phyloP scores from a whole-genome alignment of 768 basidiomycete genomes.

The Lanmaoa rubissima region DNA sequence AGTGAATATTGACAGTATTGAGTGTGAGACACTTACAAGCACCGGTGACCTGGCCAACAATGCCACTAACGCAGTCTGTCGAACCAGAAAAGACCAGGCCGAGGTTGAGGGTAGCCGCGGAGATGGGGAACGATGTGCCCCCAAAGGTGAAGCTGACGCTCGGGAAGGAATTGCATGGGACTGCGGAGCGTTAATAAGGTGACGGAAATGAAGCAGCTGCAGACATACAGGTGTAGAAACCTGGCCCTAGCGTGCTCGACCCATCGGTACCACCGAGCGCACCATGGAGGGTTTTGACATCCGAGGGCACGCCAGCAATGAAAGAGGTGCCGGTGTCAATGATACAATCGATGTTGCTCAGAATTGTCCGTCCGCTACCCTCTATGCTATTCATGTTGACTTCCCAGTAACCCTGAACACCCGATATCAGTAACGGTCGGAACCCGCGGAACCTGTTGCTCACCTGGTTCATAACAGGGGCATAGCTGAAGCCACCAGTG shows the following conservation, averaged over 20 bases:
- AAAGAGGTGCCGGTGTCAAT: conserved; percentile 25
- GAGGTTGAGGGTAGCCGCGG: conserved; percentile 36
- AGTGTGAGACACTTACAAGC: not conserved
- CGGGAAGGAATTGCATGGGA: conserved; percentile 31
- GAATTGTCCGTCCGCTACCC: not conserved
- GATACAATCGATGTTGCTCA: conserved; percentile 7
- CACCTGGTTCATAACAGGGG: conserved; percentile 8
- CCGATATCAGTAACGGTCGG: not conserved
- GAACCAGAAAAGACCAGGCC: conserved; percentile 28
- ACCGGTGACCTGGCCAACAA: no score
- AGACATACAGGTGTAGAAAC: conserved; percentile 34
- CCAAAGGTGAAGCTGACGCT: conserved; percentile 37
- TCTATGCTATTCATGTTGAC: conserved; percentile 11
- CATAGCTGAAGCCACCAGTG: conserved; percentile 44
- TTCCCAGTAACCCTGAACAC: conserved; percentile 19
- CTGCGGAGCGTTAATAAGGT: not conserved
- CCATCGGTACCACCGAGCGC: conserved; percentile 27
- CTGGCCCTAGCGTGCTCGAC: conserved; percentile 16
- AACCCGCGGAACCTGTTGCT: not conserved
- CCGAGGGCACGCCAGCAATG: conserved; percentile 1
- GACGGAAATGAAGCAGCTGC: conserved; percentile 8
- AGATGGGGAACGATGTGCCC: conserved; percentile 34
- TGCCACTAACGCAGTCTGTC: conserved; percentile 31
- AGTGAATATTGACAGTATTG: no score
- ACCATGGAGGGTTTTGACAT: conserved; percentile 20